These are phyloP conservation scores for Pyrenula aspistea DNA, from an alignment of 495 filamentous ascomycete species.

Conservation along the genomic window DNA sequence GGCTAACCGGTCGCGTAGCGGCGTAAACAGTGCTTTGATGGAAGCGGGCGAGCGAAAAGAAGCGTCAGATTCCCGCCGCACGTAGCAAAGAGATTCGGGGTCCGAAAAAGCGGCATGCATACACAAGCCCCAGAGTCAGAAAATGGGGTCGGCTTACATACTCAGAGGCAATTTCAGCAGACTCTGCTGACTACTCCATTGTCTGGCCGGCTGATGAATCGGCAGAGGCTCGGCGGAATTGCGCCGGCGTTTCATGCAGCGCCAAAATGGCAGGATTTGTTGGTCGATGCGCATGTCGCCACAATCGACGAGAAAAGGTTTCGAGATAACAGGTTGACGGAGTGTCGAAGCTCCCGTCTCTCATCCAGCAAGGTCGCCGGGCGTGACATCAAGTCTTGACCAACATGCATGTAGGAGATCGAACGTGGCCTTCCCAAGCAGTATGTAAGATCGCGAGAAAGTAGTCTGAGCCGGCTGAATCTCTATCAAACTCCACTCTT, in stretches of 20 bases:
- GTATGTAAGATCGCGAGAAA: too few species aligned
- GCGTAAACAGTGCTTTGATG: neutral
- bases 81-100: neutral
- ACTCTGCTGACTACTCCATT: neutral
- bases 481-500: neutral
- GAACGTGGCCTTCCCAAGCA: too few species aligned
- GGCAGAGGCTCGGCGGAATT: neutral
- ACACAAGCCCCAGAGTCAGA: too few species aligned
- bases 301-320: neutral
- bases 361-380: neutral
- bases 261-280: neutral
- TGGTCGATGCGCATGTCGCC: too few species aligned
- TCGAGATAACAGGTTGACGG: neutral
- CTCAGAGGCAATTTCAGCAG: neutral
- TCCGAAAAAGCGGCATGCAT: neutral
- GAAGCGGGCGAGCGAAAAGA: neutral
- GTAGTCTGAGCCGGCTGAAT: too few species aligned
- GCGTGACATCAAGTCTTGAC: neutral
- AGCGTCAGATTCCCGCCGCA: neutral
- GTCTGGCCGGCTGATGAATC: neutral
- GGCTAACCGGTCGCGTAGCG: neutral
- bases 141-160: neutral
- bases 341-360: neutral
- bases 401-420: too few species aligned
- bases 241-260: neutral